Base-by-base conservation (phyloP, 2,329 filamentous ascomycete species). In the Sphaerulina populicola region DNA sequence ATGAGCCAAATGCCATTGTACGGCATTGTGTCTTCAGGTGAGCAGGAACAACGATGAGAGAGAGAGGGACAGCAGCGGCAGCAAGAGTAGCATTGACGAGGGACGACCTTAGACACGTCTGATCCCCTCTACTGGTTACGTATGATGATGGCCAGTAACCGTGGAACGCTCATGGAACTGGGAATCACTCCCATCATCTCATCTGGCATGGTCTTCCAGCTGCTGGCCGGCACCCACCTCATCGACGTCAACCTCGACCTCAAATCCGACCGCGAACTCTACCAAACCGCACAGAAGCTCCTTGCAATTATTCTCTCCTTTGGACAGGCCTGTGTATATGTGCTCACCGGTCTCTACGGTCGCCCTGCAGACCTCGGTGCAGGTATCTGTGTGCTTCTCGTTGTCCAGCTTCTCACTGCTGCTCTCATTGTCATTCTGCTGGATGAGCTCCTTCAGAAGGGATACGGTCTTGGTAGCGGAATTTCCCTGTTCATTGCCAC, bases 231-330 rank as follows among this genome's bases (percentile, higher is more conserved):
- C 69, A 98, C 93, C 72, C 93, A 98, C 81, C 86, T 97, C 77
- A 97, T 98, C 74, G 93, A 98, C 72, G 91, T 98, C 79, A 97
- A 98, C 82, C 87, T 98, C 66, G 93, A 98, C 80, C 85, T 97
- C 74, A 98, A 98, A 81, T 93, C 91, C 72, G 93, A 98, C 75
- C 93, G 93, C 74, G 93, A 98, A 79, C 84, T 98, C 60, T 98
- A 98, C 82, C 93, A 98, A 79, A 98, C 91, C 59, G 93, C 94
- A 51, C 93, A 98, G 81, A 98, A 98, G 59, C 66, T 95, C 60
- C 91, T 95, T 67, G 93, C 93, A 63, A 94, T 98, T 69, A 94
- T 98, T 70, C 81, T 98, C 63, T 94, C 91, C 59, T 93, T 95
- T 73, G 93, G 93, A 64, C 94, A 95, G 71, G 91, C 90, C 67